Conservation (phyloP, 257 asterid genomes). For the Thymus quinquecostatus region DNA sequence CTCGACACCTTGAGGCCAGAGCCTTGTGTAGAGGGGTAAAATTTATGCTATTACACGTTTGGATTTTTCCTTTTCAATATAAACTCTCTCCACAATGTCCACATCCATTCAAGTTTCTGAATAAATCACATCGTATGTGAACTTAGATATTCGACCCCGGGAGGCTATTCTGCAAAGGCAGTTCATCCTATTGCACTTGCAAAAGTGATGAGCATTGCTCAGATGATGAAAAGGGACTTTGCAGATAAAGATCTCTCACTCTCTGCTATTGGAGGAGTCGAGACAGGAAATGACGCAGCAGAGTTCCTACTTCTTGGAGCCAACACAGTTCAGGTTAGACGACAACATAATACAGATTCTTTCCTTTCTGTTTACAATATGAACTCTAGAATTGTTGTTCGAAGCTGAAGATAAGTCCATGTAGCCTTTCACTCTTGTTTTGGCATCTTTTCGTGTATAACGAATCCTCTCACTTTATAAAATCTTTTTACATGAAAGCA, state of each 20-base stretch:
- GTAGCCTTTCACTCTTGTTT: not conserved
- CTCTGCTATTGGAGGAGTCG: slow-evolving; percentile 97
- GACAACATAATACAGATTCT: not conserved
- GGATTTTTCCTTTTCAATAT: not conserved
- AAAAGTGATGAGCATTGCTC: slow-evolving; percentile 90
- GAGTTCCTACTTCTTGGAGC: slow-evolving; percentile 98
- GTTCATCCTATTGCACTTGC: slow-evolving; percentile 99
- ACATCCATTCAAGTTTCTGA: not conserved
- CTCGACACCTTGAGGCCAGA: slow-evolving; percentile 84
- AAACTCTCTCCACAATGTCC: not conserved
- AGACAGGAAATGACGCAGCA: slow-evolving; percentile 92
- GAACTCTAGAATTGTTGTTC: not conserved
- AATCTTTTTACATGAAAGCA: not conserved
- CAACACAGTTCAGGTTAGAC: slow-evolving; percentile 85
- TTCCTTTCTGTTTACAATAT: not conserved
- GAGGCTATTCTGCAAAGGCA: slow-evolving; percentile 95
- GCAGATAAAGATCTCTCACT: slow-evolving; percentile 65
- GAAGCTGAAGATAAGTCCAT: not conserved
- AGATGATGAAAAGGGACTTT: slow-evolving; percentile 81
- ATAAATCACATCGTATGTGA: not conserved
- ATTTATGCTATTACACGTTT: not conserved
- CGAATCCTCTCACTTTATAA: not conserved
- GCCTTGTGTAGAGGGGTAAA: slow-evolving; percentile 91
- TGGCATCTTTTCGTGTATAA: not conserved
- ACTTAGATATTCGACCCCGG: slow-evolving; percentile 89